These are phyloP conservation scores for Eucalyptus leucophloia DNA, from an alignment of 345 rosid genomes.

Conservation along the genomic window DNA sequence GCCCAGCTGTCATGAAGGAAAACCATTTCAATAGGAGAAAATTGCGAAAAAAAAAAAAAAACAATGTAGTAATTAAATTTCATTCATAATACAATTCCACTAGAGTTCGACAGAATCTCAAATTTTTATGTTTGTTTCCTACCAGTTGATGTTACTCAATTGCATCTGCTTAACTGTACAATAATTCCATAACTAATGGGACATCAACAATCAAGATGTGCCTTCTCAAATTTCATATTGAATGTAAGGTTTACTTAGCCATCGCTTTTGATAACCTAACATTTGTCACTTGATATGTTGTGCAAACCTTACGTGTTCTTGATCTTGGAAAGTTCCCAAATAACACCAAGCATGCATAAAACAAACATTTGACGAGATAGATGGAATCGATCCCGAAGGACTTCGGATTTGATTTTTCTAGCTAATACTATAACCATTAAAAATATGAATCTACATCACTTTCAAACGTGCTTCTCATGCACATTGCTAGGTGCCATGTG, in stretches of 20 bases:
- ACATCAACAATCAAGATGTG: neutral
- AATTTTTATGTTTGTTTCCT: too few relatives aligned
- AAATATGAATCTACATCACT: neutral
- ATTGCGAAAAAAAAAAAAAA: neutral
- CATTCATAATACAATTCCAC: neutral
- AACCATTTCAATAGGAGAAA: neutral
- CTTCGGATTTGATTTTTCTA: too few relatives aligned
- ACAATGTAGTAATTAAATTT: too few relatives aligned
- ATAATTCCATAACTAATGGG: neutral
- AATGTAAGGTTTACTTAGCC: neutral
- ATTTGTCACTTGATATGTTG: too few relatives aligned
- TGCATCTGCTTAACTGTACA: neutral
- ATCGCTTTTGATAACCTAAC: neutral
- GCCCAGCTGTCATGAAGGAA: neutral
- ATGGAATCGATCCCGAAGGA: too few relatives aligned
- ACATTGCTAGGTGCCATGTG: neutral
- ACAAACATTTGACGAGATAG: too few relatives aligned
- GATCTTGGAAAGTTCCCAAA: too few relatives aligned
- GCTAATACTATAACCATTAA: too few relatives aligned
- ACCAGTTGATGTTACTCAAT: neutral
- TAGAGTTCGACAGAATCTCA: rapidly evolving
- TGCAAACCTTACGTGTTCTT: too few relatives aligned
- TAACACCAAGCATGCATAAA: too few relatives aligned
- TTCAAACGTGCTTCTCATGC: neutral
- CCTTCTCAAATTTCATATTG: neutral